phyloP scores from a whole-genome alignment of 768 basidiomycete genomes.

The Tylopilus felleus region DNA sequence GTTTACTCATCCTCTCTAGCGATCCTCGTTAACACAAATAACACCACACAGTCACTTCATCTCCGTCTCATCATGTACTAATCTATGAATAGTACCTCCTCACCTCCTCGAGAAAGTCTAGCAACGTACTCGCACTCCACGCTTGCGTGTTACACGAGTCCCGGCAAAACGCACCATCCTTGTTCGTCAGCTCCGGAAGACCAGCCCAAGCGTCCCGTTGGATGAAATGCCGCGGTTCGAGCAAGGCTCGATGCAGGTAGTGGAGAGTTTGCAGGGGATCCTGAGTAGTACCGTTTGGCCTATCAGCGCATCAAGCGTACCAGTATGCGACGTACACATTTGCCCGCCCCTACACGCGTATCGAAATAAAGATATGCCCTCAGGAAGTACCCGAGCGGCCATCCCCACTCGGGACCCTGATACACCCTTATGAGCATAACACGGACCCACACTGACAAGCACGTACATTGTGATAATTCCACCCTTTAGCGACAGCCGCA shows the following conservation, averaged over 20 bases:
- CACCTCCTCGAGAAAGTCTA: constrained; percentile 84
- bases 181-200: constrained; percentile 89
- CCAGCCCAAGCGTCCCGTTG: constrained; percentile 87
- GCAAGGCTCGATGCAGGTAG: constrained; percentile 70
- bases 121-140: constrained; percentile 90
- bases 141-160: constrained; percentile 96
- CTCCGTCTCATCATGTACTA: neutral
- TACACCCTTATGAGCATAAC: constrained; percentile 13
- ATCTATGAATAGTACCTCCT: constrained; percentile 18
- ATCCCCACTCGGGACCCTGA: constrained; percentile 92
- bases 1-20: constrained; percentile 6
- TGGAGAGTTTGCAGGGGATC: constrained; percentile 72
- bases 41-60: constrained; percentile 18
- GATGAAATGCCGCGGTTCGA: constrained; percentile 71
- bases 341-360: constrained; percentile 58
- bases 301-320: neutral
- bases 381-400: constrained; percentile 94
- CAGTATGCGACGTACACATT: constrained; percentile 48
- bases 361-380: constrained; percentile 92
- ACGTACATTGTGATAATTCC: constrained; percentile 89
- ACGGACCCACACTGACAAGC: neutral
- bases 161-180: constrained; percentile 72
- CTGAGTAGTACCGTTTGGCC: constrained; percentile 34
- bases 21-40: constrained; percentile 22
- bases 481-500: constrained; percentile 79